phyloP scores from a whole-genome alignment of 1,284 basidiomycete genomes.

The Irpex sp. region DNA sequence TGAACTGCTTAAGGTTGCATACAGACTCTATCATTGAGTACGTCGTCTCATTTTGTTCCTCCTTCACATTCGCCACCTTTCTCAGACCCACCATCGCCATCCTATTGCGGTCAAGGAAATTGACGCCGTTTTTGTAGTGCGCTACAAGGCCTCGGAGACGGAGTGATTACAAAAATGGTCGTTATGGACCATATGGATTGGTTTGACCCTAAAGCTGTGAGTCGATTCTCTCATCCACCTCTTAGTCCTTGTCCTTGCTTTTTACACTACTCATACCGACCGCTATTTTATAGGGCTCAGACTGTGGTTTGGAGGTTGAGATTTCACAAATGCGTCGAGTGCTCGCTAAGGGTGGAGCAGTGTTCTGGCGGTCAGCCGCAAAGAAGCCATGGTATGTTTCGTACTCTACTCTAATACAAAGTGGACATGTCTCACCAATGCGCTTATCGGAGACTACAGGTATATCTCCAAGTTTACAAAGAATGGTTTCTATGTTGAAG shows the following conservation, averaged over 20 bases:
- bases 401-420: not conserved
- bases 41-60: slow-evolving; percentile 23
- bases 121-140: slow-evolving; percentile 36
- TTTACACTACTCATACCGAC: not conserved
- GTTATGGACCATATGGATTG: slow-evolving; percentile 72
- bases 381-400: slow-evolving; percentile 11
- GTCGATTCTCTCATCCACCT: not conserved
- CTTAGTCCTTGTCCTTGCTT: not conserved
- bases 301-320: slow-evolving; percentile 8
- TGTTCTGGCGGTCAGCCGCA: slow-evolving; percentile 14
- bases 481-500: slow-evolving; percentile 11
- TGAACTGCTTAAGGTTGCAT: slow-evolving; percentile 73
- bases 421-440: not conserved
- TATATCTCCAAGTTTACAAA: slow-evolving; percentile 11
- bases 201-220: slow-evolving; percentile 12
- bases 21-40: slow-evolving; percentile 78
- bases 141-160: slow-evolving; percentile 49
- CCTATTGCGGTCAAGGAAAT: not conserved
- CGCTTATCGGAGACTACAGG: not conserved
- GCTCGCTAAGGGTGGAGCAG: slow-evolving; percentile 7
- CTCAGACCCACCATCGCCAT: not conserved
- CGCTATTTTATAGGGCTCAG: not conserved
- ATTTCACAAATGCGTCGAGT: slow-evolving; percentile 13
- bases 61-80: not conserved
- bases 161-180: slow-evolving; percentile 61